Evolutionary conservation across 768 basidiomycete genomes (phyloP).

Genomic region (Dentipellis sp.): DNA sequence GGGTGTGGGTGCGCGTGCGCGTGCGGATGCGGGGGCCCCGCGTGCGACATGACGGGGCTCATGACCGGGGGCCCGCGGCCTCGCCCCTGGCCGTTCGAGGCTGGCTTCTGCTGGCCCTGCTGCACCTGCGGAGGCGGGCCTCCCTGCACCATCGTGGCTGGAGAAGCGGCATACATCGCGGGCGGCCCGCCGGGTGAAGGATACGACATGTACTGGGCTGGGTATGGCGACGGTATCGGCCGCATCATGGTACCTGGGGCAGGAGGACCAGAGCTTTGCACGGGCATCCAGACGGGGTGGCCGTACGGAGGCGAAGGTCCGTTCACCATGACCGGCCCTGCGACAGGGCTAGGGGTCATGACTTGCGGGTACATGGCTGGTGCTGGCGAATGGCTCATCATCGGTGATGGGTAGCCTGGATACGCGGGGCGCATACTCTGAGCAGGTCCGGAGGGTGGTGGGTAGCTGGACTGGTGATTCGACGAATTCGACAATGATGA

Average conservation of each 20-base stretch:
- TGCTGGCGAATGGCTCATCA: conserved; percentile 65
- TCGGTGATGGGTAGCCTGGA: conserved; percentile 52
- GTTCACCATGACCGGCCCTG: conserved; percentile 50
- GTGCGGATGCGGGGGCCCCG: conserved; percentile 20
- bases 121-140: conserved; percentile 18
- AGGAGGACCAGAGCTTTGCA: conserved; percentile 37
- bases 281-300: conserved; percentile 58
- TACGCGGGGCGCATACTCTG: conserved; percentile 48
- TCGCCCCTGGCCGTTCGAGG: conserved; percentile 27
- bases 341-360: conserved; percentile 54
- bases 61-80: conserved; percentile 42
- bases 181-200: conserved; percentile 40
- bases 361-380: conserved; percentile 59
- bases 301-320: conserved; percentile 53
- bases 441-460: conserved; percentile 30
- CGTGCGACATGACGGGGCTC: conserved; percentile 58
- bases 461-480: conserved; percentile 5
- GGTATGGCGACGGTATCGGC: conserved; percentile 52
- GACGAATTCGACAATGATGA: conserved; percentile 14
- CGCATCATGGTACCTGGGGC: conserved; percentile 45
- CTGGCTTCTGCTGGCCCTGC: conserved; percentile 32
- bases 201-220: conserved; percentile 53
- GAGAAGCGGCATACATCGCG: conserved; percentile 41
- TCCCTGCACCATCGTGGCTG: conserved; percentile 33
- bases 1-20: too few relatives aligned